A percentile compares a stretch with the other conserved stretches of the same genome.
These are phyloP conservation scores for Diaporthe nobilis DNA, from an alignment of 2,329 filamentous ascomycete species.

Conservation along the genomic window DNA sequence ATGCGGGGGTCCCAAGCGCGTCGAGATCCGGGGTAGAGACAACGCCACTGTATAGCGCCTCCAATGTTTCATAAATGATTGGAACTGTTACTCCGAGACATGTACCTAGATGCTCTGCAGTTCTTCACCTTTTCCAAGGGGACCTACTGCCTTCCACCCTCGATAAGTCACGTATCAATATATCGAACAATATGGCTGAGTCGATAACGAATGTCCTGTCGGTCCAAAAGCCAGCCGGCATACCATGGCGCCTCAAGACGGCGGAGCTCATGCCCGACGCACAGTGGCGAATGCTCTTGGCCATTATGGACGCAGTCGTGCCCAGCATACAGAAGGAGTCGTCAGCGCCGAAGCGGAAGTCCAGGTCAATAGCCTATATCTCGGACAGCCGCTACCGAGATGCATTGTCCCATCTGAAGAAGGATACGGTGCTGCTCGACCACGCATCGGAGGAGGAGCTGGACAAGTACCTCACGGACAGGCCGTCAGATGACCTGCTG, in stretches of 20 bases:
- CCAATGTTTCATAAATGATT: slow-evolving; percentile 16
- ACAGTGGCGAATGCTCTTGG: slow-evolving; percentile 46
- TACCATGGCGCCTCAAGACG: slow-evolving; percentile 46
- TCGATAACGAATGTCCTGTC: not conserved
- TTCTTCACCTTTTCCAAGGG: not conserved
- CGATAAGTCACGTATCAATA: not conserved
- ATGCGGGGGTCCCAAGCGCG: slow-evolving; percentile 8
- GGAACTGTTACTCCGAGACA: not conserved
- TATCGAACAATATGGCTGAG: not conserved
- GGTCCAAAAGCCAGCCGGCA: slow-evolving; percentile 42
- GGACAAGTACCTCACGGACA: slow-evolving; percentile 46
- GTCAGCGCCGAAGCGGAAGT: slow-evolving; percentile 33
- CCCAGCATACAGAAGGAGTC: slow-evolving; percentile 43
- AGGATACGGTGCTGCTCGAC: slow-evolving; percentile 34
- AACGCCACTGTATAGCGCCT: not conserved
- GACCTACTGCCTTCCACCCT: too few species aligned
- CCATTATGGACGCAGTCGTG: slow-evolving; percentile 45
- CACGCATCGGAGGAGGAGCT: slow-evolving; percentile 39
- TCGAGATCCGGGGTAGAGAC: slow-evolving; percentile 3
- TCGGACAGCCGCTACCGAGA: slow-evolving; percentile 41
- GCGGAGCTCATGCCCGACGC: slow-evolving; percentile 38
- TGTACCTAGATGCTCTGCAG: too few species aligned
- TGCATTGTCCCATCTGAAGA: slow-evolving; percentile 28
- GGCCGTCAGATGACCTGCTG: slow-evolving; percentile 42
- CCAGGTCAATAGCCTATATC: slow-evolving; percentile 38